Percentiles rank a stretch among this genome's conserved stretches.
phyloP scores from a whole-genome alignment of 176 grass and related monocot genomes.

The Musa beccarii region DNA sequence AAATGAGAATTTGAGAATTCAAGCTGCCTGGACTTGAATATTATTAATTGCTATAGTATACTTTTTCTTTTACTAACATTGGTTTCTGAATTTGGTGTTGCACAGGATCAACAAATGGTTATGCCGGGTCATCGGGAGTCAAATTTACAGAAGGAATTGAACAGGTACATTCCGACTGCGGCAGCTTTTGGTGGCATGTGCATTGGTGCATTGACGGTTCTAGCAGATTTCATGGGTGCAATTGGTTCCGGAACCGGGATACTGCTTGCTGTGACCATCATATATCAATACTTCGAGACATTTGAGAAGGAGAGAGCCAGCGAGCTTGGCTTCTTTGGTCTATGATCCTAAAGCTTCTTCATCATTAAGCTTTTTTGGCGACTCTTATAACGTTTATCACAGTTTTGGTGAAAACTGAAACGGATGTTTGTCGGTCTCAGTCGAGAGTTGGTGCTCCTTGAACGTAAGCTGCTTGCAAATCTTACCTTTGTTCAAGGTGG shows the following conservation, averaged over 20 bases:
- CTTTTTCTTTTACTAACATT: not conserved
- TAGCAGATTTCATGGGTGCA: conserved; percentile 93
- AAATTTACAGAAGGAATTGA: conserved; percentile 87
- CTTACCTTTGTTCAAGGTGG: not conserved
- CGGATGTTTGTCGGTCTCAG: not conserved
- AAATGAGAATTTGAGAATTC: not conserved
- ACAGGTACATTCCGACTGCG: conserved; percentile 89
- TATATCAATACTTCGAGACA: conserved; percentile 92
- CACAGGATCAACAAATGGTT: conserved; percentile 99
- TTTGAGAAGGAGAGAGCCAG: conserved; percentile 94
- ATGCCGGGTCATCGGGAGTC: conserved; percentile 96
- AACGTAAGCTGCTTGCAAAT: not conserved
- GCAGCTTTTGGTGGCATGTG: conserved; percentile 91
- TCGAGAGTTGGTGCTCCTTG: not conserved
- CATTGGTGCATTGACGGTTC: conserved; percentile 83
- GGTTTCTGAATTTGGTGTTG: not conserved
- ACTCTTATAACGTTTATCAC: not conserved
- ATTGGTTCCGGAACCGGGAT: conserved; percentile 97
- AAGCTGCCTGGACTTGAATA: not conserved
- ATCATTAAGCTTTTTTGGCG: not conserved
- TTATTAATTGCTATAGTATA: too few species aligned
- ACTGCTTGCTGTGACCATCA: conserved; percentile 85
- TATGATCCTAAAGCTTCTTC: conserved; percentile 30
- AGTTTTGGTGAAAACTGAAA: not conserved
- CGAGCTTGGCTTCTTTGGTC: conserved; percentile 80